Percentiles rank a stretch among this genome's conserved stretches.
phyloP scores from a whole-genome alignment of 345 rosid species.

The Xanthoceras sorbifolium region DNA sequence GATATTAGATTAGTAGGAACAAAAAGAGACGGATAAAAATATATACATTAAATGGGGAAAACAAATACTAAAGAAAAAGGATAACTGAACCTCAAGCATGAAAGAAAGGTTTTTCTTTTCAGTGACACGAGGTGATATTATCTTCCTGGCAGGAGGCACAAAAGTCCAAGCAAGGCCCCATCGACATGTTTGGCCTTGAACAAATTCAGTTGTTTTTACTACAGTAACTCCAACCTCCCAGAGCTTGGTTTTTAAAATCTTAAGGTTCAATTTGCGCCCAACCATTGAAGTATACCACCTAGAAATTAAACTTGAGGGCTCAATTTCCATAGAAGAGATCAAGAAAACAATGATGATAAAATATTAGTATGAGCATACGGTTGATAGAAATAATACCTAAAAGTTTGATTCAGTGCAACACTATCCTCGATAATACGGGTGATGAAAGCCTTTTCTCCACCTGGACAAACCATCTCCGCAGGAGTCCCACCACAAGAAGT shows the following conservation, averaged over 20 bases:
- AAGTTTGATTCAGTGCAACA: conserved; percentile 53
- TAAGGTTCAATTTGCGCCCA: conserved; percentile 84
- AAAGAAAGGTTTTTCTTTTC: conserved; percentile 56
- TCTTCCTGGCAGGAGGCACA: conserved; percentile 61
- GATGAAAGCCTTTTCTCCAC: conserved; percentile 88
- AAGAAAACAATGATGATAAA: background rate
- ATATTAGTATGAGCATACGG: background rate
- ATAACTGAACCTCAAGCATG: conserved; percentile 73
- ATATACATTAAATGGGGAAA: background rate
- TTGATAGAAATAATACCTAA: conserved; percentile 43
- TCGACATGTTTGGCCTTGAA: conserved; percentile 85
- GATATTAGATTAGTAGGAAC: background rate
- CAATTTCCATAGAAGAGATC: background rate
- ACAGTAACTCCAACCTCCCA: conserved; percentile 66
- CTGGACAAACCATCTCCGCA: conserved; percentile 85
- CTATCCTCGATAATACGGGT: conserved; percentile 80
- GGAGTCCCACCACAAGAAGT: conserved; percentile 91
- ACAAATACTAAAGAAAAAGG: background rate
- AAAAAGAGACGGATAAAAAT: background rate
- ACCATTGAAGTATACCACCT: conserved; percentile 97
- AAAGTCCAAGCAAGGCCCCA: conserved; percentile 99
- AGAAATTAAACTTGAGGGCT: conserved; percentile 16
- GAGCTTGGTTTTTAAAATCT: conserved; percentile 67
- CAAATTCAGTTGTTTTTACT: conserved; percentile 88
- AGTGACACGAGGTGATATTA: conserved; percentile 46